Percentiles rank a stretch among this genome's conserved stretches.
phyloP scores from a whole-genome alignment of 2,329 filamentous ascomycete species.

The Xylariomycetidae sp. region DNA sequence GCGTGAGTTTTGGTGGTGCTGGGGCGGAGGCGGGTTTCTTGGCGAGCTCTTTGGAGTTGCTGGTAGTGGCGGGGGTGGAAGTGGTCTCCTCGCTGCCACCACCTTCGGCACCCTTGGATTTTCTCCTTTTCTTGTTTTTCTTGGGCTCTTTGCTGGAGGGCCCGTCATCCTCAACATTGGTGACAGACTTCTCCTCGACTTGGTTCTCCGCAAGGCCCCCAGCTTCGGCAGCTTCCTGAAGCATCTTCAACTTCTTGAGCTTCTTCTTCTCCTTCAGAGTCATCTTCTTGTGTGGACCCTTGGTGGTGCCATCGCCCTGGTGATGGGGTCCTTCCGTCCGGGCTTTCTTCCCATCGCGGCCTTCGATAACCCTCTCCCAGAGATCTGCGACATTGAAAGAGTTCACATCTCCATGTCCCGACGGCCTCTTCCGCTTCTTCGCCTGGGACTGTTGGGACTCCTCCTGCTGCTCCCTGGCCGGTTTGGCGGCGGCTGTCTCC shows the following conservation, averaged over 20 bases:
- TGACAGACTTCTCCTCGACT: slow-evolving; percentile 8
- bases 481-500: slow-evolving; percentile 44
- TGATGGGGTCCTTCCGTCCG: slow-evolving; percentile 15
- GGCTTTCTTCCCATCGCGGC: slow-evolving; percentile 39
- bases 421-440: slow-evolving; percentile 55
- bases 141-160: slow-evolving; percentile 16
- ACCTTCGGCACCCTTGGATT: slow-evolving; percentile 11
- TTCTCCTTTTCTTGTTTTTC: slow-evolving; percentile 28
- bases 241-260: slow-evolving; percentile 19
- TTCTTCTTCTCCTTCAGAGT: slow-evolving; percentile 24
- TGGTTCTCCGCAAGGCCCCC: background rate
- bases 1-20: slow-evolving; percentile 65
- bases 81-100: slow-evolving; percentile 8
- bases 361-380: slow-evolving; percentile 76
- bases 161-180: slow-evolving; percentile 5
- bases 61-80: background rate
- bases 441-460: slow-evolving; percentile 17
- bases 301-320: slow-evolving; percentile 13
- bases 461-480: slow-evolving; percentile 1
- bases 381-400: slow-evolving; percentile 69
- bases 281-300: slow-evolving; percentile 19
- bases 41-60: slow-evolving; percentile 9
- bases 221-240: slow-evolving; percentile 3
- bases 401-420: slow-evolving; percentile 47
- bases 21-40: slow-evolving; percentile 15